Conservation (phyloP, 805 yeast species). For the Yarrowia keelungensis region DNA sequence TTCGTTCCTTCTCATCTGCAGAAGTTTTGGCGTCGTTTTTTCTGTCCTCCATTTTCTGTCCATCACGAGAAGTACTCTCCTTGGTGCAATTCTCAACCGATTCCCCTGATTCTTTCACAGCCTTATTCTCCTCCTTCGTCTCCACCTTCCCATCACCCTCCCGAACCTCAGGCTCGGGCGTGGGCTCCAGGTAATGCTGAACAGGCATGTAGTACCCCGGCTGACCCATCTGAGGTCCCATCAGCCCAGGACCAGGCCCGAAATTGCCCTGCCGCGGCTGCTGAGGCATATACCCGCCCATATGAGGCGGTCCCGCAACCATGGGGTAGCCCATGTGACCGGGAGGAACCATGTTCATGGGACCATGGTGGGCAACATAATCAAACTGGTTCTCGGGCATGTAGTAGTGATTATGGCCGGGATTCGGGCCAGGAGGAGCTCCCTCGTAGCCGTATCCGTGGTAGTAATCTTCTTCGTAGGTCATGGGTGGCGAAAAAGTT, state of each 20-base stretch:
- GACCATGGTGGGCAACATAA: conserved; percentile 2
- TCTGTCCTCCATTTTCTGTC: too few species aligned
- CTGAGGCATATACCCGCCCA: too few species aligned
- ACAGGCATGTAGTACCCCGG: conserved; percentile 29
- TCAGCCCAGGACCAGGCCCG: background rate
- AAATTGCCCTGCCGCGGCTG: too few species aligned
- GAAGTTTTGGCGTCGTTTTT: background rate
- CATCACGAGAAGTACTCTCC: too few species aligned
- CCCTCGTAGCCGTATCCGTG: background rate
- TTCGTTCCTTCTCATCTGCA: too few species aligned
- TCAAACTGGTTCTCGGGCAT: conserved; percentile 24
- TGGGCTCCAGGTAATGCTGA: background rate
- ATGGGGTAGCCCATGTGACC: background rate
- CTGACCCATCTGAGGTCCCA: background rate
- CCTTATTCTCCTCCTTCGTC: background rate
- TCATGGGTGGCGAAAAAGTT: background rate
- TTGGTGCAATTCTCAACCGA: too few species aligned
- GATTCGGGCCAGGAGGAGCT: too few species aligned
- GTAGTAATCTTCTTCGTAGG: conserved; percentile 4
- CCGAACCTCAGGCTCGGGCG: conserved; percentile 14
- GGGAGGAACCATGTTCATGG: background rate
- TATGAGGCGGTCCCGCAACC: too few species aligned
- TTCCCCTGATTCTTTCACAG: background rate
- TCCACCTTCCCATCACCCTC: too few species aligned
- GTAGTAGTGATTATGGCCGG: conserved; percentile 2